Evolutionary conservation across 257 asterid species (phyloP), one percentile per base, ranked within the genome.

Genomic region (Solanum corneliomulleri): DNA sequence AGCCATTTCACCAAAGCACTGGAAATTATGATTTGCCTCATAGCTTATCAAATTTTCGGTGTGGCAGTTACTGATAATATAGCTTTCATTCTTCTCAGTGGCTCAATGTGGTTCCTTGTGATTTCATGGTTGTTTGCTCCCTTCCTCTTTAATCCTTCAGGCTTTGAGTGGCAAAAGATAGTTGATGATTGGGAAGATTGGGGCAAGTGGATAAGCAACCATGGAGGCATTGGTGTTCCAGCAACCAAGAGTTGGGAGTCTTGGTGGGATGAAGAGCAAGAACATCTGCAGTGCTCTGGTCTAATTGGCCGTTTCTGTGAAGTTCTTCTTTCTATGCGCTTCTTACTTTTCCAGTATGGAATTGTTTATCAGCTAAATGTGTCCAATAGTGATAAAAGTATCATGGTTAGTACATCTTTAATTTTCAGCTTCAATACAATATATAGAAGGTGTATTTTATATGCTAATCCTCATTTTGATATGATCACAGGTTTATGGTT

Each of bases 221-320:
- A 88, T 14, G 99, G 99, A 66, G 98, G 99, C 42, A 93, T 96
- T 33, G 99, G 99, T 49, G 96, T 96, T 64, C 98, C 98, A 0
- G 95, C 98, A 42, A 89, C 89, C 87, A 95, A 96, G 93, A 96
- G 99, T 86, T 96, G 99, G 99, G 99, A 96, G 87, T 96, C 99
- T 3, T 96, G 99, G 99, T 96, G 99, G 99, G 92, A 92, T 9
- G 98, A 95, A 90, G 99, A 96, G 92, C 99, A 94, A 86, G 98
- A 94, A 87, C 99, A 97, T 90, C 97, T 97, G 27, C 91, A 91
- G 49, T 44, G 86, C 88, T 95, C 99, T 3, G 98, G 98, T 29
- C 68, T 94, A 9, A 74, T 91, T 2, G 99, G 99, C 12, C 90
- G 97, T 15, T 83, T 93, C 86, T 91, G 93, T 86, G 99, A 97